Base-by-base conservation (phyloP, 2,329 filamentous ascomycete genomes). In the Fusarium nygamai region DNA sequence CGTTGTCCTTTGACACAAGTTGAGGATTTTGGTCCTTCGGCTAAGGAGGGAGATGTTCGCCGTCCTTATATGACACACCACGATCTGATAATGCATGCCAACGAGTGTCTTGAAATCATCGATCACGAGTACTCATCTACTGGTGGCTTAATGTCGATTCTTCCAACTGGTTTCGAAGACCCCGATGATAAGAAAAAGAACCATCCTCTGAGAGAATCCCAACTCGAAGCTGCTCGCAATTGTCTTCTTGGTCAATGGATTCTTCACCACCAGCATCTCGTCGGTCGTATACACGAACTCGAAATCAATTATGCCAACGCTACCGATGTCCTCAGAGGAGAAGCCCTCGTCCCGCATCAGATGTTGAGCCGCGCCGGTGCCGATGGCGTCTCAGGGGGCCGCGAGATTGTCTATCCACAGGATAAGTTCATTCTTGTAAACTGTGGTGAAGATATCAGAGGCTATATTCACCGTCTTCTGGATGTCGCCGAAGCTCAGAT, bases 221-320 rank as follows among this genome's bases (percentile, higher is more conserved):
- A 86, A 57, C 80, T 85, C 34, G 76, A 80, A 29, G 81, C 83
- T 27, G 87, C 86, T 24, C 86, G 87, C 72, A 86, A 85, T 65
- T 87, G 85, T 12, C 80, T 91, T 24, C 80, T 91, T 8, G 89
- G 89, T 17, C 89, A 91, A 78, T 87, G 87, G 84, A 85, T 91
- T 13, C 79, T 86, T 31, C 87, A 86, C 74, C 86, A 85, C 8
- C 88, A 90, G 76, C 84, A 86, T 64, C 85, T 91, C 19, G 82
- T 88, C 20, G 82, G 80, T 12, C 88, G 89, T 46, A 85, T 88
- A 81, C 89, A 90, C 76, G 88, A 90, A 72, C 86, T 91, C 6
- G 89, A 91, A 76, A 84, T 87, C 19, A 79, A 82, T 24, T 87
- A 90, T 69, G 86, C 83, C 67, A 87, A 88, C 69, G 81, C 85